Evolutionary conservation across 1,139 yeast species (phyloP).

Genomic region (Pichia sp.): DNA sequence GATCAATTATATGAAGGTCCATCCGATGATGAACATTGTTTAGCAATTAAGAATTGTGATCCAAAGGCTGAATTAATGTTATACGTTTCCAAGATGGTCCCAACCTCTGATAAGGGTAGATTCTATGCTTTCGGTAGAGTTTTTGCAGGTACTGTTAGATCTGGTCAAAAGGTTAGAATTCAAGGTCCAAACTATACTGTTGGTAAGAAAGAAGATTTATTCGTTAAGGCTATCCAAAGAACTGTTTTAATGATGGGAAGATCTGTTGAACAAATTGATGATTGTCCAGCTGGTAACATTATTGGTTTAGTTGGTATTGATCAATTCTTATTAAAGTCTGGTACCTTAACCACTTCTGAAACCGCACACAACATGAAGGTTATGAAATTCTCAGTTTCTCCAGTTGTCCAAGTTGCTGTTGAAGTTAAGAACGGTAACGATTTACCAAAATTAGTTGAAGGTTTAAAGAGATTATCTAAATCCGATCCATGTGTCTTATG

Average conservation of each 20-base stretch:
- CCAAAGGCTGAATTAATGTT: constrained; percentile 98
- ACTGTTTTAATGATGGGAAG: constrained; percentile 99
- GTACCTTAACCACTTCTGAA: constrained; percentile 97
- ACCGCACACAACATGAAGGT: constrained; percentile 99
- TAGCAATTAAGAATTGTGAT: constrained; percentile 96
- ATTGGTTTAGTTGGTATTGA: constrained; percentile 99
- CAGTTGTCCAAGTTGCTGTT: constrained; percentile 99
- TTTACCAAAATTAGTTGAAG: constrained; percentile 98
- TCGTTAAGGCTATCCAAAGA: constrained; percentile 97
- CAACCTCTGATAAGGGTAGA: constrained; percentile 99
- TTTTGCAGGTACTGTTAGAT: constrained; percentile 98
- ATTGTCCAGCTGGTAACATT: constrained; percentile 99
- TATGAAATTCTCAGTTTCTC: constrained; percentile 99
- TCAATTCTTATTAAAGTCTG: constrained; percentile 98
- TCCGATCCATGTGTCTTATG: constrained; percentile 98
- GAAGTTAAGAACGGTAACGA: constrained; percentile 99
- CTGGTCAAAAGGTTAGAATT: constrained; percentile 99
- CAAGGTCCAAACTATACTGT: constrained; percentile 99
- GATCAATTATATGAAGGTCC: constrained; percentile 99
- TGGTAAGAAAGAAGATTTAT: constrained; percentile 97
- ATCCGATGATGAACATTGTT: constrained; percentile 83
- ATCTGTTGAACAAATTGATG: constrained; percentile 95
- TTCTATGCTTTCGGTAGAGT: constrained; percentile 99
- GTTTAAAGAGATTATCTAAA: constrained; percentile 99
- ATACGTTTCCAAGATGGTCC: constrained; percentile 99